These are phyloP conservation scores for Leccinum pellstonianum DNA, from an alignment of 768 basidiomycete species.

Conservation along the genomic window DNA sequence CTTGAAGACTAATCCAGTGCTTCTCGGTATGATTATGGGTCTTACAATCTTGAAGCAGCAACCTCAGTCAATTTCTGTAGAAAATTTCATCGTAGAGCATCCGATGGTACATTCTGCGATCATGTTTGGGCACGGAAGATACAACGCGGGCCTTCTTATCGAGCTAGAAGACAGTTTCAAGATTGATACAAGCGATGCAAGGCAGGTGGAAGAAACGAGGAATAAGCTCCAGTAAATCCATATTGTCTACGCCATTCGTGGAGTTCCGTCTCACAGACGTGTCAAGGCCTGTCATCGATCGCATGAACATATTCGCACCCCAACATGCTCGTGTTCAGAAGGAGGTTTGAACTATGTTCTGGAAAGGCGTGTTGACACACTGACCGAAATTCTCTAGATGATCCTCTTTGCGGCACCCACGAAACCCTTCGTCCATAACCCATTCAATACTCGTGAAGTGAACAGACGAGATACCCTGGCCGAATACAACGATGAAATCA, in stretches of 20 bases:
- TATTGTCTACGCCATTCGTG: not conserved
- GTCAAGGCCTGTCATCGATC: conserved; percentile 14
- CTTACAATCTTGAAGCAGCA: not conserved
- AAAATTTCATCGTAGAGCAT: conserved; percentile 17
- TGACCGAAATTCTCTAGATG: conserved; percentile 10
- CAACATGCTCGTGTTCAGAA: conserved; percentile 23
- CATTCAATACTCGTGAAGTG: not conserved
- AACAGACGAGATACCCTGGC: conserved; percentile 16
- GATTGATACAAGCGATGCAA: conserved; percentile 11
- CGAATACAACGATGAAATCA: conserved; percentile 14
- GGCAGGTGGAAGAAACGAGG: conserved; percentile 12
- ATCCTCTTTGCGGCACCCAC: conserved; percentile 10
- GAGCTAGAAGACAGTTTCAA: conserved; percentile 10
- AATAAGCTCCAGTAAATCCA: conserved; percentile 16
- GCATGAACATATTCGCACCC: conserved; percentile 23
- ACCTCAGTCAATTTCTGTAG: conserved; percentile 4
- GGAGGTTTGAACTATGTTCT: conserved; percentile 11
- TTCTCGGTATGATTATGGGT: conserved; percentile 14
- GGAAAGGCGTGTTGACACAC: not conserved
- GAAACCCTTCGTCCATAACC: conserved; percentile 14
- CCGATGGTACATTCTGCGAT: conserved; percentile 16
- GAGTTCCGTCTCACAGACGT: not conserved
- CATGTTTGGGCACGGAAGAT: conserved; percentile 25
- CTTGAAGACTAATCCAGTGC: conserved; percentile 14
- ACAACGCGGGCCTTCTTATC: conserved; percentile 17